Evolutionary conservation across 352 stramenopile species (phyloP), one percentile per base, ranked within the genome.

Genomic region (Saprolegnia parasitica): DNA sequence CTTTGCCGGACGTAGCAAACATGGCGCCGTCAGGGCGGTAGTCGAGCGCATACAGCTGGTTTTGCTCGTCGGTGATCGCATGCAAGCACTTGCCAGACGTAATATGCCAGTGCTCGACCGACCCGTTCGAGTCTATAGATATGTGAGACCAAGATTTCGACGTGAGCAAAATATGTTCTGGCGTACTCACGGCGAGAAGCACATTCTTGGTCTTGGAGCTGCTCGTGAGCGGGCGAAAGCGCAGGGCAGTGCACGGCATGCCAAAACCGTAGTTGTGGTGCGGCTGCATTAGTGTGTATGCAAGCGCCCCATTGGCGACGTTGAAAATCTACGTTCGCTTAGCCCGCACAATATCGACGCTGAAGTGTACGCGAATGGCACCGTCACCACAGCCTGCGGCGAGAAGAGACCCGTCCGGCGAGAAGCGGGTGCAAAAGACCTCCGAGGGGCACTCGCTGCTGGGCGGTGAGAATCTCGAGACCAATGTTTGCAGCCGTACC

Each of bases 91-190:
- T 96, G 58, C 89, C 86, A 4, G 86, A 96, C 23, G 91, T 97
- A 63, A 97, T 90, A 74, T 98, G 91, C 90, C 90, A 98, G 72
- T 97, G 89, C 67, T 96, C 84, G 37, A 97, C 86, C 18, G 82
- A 91, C 21, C 90, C 89, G 57, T 93, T 91, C 35, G 85, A 90
- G 74, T 95, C 87, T 90, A 62, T 52, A n/a, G 18, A 16, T 11
- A 72, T n/a, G 24, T 73, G 15, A 71, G 32, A 23, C 18, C 67
- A 63, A 74, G 24, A 63, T 37, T 20, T 40, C 37, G 5, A 10
- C 26, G 18, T 61, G 18, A 24, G 5, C 24, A 24, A n/a, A 39
- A 50, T 21, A 66, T 5, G 11, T 35, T 35, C 0, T 0, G 20
- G 89, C 85, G 26, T 85, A 93, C 86, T 91, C 56, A 87, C 85